phyloP scores from a whole-genome alignment of 371 early-diverging fungal species.

The Mycotypha africana region DNA sequence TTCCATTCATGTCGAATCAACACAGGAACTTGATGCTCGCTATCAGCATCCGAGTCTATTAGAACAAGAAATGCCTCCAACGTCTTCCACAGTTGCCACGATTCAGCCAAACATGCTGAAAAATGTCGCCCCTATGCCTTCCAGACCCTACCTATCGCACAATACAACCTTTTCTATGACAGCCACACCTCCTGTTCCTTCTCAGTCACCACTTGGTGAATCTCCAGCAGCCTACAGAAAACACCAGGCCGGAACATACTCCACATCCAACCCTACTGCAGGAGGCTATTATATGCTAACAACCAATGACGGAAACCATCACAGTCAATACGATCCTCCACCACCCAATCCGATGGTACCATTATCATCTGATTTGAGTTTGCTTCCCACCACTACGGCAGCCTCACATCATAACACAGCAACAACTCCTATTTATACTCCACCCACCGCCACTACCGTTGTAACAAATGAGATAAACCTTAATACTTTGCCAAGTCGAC shows the following conservation, averaged over 20 bases:
- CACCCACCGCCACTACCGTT: slow-evolving; percentile 3
- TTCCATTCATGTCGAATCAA: neutral
- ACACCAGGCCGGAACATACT: neutral
- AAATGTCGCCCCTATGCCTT: too few species aligned
- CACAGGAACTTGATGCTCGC: too few species aligned
- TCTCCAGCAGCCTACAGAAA: too few species aligned
- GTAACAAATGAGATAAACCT: neutral
- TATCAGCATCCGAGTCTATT: neutral
- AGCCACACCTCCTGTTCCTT: neutral
- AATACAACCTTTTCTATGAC: slow-evolving; percentile 1
- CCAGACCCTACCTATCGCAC: slow-evolving; percentile 2
- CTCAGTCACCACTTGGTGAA: neutral
- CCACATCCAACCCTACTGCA: neutral
- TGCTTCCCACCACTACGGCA: too few species aligned
- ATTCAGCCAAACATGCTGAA: too few species aligned
- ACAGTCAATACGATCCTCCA: neutral
- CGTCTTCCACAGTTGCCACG: neutral
- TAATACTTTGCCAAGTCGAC: neutral
- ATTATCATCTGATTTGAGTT: too few species aligned
- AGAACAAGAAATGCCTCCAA: neutral
- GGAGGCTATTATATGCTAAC: slow-evolving; percentile 1
- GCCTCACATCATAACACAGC: too few species aligned
- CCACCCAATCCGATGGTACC: neutral
- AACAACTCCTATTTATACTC: neutral
- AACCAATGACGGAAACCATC: too few species aligned